Evolutionary conservation across 2,329 filamentous ascomycete genomes (phyloP), one percentile per base, ranked within the genome.

Genomic region (Xylaria sp.): DNA sequence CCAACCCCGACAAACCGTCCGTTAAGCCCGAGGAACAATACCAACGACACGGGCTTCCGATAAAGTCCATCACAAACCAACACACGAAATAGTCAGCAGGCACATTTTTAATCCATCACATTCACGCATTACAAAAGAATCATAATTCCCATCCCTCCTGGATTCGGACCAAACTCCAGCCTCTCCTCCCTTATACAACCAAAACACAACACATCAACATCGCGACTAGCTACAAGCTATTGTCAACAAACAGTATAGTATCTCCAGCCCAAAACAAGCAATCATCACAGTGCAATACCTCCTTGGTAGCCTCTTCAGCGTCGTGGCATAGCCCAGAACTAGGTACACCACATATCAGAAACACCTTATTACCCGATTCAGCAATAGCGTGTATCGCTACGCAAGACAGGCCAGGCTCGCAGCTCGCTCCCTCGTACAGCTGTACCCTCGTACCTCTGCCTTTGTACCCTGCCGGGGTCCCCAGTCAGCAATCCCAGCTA

Each of bases 1-100:
- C 34, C 34, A 67, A 71, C 68, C 67, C 73, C 66, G 61, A 64
- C 63, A 69, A 60, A 62, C 67, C 67, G 66, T 67, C 74, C 72
- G 73, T 73, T 75, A 76, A 75, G 71, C 59, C 75, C 75, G 75
- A 76, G 42, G 34, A 47, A 14, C 56, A 50, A 50, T 32, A 42
- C 50, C 32, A 34, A 51, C 50, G 51, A 32, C 53, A 36, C 61
- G 51, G 65, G 65, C 61, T 65, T 68, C 61, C 56, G 57, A 32
- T 54, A 60, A 64, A 68, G 61, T 65, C 65, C 65, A 68, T 57
- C 24, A 30, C 48, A 47, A 55, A 42, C 42, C 32, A 55, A 36
- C 51, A 57, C 24, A 27, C 17, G 39, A 27, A 65, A 69, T 71
- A 68, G 69, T 70, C 71, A 72, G 69, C 69, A 72, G 71, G 54